Base-by-base conservation (phyloP, 169 alveolate genomes). In the Cryptosporidium xiaoi region DNA sequence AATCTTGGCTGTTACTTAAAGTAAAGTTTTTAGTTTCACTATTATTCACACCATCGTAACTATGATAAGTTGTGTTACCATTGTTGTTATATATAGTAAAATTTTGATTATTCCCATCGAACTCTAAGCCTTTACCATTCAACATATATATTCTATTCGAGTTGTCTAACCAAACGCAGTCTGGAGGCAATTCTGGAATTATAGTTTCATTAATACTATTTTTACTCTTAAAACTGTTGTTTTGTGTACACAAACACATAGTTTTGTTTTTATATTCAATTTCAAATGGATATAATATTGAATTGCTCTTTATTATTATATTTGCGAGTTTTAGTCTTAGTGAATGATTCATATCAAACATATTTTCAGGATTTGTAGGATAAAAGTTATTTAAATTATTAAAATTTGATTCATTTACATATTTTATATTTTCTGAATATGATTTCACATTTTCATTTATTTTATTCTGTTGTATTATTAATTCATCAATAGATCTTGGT, bases 261-360 rank as follows among this genome's bases (percentile, higher is more conserved):
- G 60, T 71, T 55, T 18, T 31, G 7, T 71, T 16, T 29, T 55
- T 51, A 18, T 24, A 56, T 27, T 71, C 84, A 2, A 71, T 71
- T 51, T 71, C 69, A 34, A 71, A 56, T 3, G 84, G 84, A 36
- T 55, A 71, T 71, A 71, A 55, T 24, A 71, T 71, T 16, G 67
- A 56, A 64, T 71, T 71, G 69, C 67, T 53, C 16, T 56, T 65
- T 10, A 71, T 71, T 10, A 71, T 53, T 20, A 51, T 71, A 18
- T 71, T 71, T 34, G 84, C 84, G 1, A 71, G 24, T 12, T 53
- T 71, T 51, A 71, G 27, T 20, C 69, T 51, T 71, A 71, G 40
- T 34, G 84, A 51, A 13, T 71, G 68, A 16, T 24, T 36, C 2
- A 40, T 40, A 8, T 40, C 10, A 8, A 40, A 40, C 4, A 0